A percentile compares a stretch with the other conserved stretches of the same genome.
Evolutionary conservation across 2,329 filamentous ascomycete genomes (phyloP).

Genomic region (Cladosporium austrohemisphaericum): DNA sequence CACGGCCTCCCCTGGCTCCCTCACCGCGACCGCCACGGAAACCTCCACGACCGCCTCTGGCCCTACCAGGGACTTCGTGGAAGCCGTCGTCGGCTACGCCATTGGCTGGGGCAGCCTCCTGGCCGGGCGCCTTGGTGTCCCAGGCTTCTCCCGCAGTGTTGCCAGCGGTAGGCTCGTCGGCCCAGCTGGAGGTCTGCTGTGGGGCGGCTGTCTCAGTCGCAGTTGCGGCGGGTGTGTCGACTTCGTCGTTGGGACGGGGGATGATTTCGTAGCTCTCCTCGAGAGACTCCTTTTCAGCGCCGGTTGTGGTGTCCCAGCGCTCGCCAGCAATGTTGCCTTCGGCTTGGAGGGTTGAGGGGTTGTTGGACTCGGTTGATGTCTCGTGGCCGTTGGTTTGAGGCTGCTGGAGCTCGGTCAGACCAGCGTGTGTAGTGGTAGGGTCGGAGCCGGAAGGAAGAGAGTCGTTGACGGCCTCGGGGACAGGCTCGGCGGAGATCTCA

Average conservation of each 20-base stretch:
- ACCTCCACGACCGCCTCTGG: constrained; percentile 40
- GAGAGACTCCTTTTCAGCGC: constrained; percentile 47
- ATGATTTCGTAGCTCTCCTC: constrained; percentile 73
- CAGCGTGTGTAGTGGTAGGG: constrained; percentile 63
- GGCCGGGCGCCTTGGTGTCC: constrained; percentile 36
- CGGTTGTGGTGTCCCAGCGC: constrained; percentile 60
- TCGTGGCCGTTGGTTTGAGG: constrained; percentile 31
- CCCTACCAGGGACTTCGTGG: constrained; percentile 55
- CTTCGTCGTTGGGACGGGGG: constrained; percentile 69
- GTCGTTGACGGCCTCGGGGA: constrained; percentile 38
- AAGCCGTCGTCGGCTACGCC: constrained; percentile 57
- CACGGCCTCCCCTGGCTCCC: constrained; percentile 32
- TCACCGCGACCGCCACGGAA: constrained; percentile 39
- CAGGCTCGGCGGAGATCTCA: constrained; percentile 47
- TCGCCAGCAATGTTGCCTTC: constrained; percentile 55
- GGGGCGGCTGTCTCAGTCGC: constrained; percentile 56
- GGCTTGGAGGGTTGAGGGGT: constrained; percentile 31
- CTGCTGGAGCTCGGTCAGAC: constrained; percentile 63
- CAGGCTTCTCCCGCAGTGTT: constrained; percentile 32
- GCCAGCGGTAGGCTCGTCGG: constrained; percentile 49
- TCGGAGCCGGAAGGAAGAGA: constrained; percentile 48
- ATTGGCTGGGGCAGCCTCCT: constrained; percentile 31
- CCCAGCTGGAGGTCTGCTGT: constrained; percentile 67
- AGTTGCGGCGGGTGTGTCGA: constrained; percentile 57
- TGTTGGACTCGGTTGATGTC: constrained; percentile 24